Conservation (phyloP, 2,329 filamentous ascomycete species). For the Fusarium proliferatum region DNA sequence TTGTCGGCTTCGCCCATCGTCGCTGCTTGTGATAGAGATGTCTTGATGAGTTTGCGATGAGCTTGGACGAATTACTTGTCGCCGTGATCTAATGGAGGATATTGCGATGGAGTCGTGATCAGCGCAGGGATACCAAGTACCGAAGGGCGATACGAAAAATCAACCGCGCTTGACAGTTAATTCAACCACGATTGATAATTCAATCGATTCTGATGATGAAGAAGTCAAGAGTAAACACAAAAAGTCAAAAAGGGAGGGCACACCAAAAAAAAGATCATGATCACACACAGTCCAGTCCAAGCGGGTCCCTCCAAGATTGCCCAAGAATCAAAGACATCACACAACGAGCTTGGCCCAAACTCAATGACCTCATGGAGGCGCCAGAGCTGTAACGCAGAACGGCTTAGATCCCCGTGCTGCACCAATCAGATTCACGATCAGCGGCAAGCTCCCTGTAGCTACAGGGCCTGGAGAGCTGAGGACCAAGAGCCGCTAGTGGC, state of each 20-base stretch:
- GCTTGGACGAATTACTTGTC: neutral
- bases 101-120: slow-evolving; percentile 25
- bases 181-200: neutral
- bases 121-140: slow-evolving; percentile 22
- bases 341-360: slow-evolving; percentile 19
- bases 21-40: slow-evolving; percentile 12
- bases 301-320: slow-evolving; percentile 33
- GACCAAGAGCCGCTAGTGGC: slow-evolving; percentile 34
- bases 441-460: neutral
- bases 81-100: neutral
- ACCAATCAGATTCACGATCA: neutral
- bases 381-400: slow-evolving; percentile 16
- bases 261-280: slow-evolving; percentile 9
- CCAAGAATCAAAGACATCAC: slow-evolving; percentile 36
- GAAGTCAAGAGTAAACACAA: neutral
- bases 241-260: neutral
- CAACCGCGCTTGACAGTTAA: neutral
- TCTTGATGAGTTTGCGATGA: neutral
- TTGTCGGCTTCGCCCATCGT: slow-evolving; percentile 52
- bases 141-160: neutral
- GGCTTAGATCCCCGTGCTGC: neutral
- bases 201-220: neutral
- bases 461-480: slow-evolving; percentile 30
- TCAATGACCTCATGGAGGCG: slow-evolving; percentile 35
- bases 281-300: slow-evolving; percentile 1